These are phyloP conservation scores for Agrocybe praecox DNA, from an alignment of 768 basidiomycete genomes.

Conservation along the genomic window DNA sequence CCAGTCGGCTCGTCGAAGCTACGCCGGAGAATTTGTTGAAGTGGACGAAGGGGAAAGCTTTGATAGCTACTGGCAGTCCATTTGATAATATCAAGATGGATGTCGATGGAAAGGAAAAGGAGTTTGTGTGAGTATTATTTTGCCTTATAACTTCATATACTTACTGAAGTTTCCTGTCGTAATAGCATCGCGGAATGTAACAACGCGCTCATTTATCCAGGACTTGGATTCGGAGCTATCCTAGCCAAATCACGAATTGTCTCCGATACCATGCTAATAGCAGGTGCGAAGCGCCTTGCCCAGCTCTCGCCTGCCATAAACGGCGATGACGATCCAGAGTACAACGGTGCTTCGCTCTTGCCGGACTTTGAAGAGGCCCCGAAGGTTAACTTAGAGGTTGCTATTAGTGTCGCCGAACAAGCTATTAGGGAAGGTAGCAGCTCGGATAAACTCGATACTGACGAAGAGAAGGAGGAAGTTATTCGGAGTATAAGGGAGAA, in stretches of 20 bases:
- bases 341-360: constrained; percentile 71
- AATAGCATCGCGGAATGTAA: constrained; percentile 76
- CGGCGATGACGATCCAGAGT: constrained; percentile 23
- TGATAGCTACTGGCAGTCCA: constrained; percentile 85
- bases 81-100: constrained; percentile 75
- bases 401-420: constrained; percentile 77
- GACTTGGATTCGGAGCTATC: constrained; percentile 81
- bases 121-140: constrained; percentile 46
- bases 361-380: constrained; percentile 80
- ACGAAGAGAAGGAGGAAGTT: constrained; percentile 10
- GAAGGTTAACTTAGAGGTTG: constrained; percentile 77
- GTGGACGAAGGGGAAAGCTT: constrained; percentile 80
- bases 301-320: constrained; percentile 64
- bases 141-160: not conserved
- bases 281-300: constrained; percentile 75
- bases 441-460: constrained; percentile 51
- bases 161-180: too few relatives aligned
- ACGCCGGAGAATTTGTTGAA: constrained; percentile 68
- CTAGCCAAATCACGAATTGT: constrained; percentile 62
- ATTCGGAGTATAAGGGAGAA: constrained; percentile 56
- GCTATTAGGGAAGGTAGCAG: constrained; percentile 75
- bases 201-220: constrained; percentile 84
- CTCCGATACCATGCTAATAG: constrained; percentile 88
- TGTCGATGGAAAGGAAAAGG: constrained; percentile 59
- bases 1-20: constrained; percentile 75